Percentiles rank a stretch among this genome's conserved stretches.
Evolutionary conservation across 306 rosid species (phyloP).

Genomic region (Cucurbita pepo): DNA sequence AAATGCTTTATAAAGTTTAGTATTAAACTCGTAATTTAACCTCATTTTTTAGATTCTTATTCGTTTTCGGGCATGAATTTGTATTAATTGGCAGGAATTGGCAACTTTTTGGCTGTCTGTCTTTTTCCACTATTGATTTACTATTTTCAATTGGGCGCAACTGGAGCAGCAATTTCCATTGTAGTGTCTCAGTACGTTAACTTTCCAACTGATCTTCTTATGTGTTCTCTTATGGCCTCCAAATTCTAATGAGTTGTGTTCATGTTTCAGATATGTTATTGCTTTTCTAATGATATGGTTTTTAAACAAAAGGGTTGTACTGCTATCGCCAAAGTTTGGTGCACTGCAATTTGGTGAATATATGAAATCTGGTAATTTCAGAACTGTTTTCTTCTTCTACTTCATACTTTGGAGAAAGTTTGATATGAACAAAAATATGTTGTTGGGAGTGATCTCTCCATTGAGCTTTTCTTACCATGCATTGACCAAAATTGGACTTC

Average conservation of each 20-base stretch:
- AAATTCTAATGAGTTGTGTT: background rate
- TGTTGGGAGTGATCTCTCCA: too few relatives aligned
- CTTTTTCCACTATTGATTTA: constrained; percentile 69
- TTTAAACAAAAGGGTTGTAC: constrained; percentile 49
- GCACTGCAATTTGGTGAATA: constrained; percentile 70
- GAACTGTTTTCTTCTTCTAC: constrained; percentile 6
- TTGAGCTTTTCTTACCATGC: too few relatives aligned
- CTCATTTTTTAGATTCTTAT: background rate
- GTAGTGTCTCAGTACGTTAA: constrained; percentile 81
- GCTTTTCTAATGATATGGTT: constrained; percentile 60
- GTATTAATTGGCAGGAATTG: constrained; percentile 46
- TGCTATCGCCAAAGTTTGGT: constrained; percentile 70
- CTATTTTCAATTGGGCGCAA: constrained; percentile 57
- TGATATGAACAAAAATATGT: too few relatives aligned
- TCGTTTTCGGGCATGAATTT: background rate
- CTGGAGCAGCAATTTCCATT: constrained; percentile 80
- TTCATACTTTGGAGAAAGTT: background rate
- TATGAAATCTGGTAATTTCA: constrained; percentile 52
- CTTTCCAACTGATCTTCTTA: constrained; percentile 1
- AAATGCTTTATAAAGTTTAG: too few relatives aligned
- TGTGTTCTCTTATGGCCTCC: background rate
- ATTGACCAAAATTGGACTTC: too few relatives aligned
- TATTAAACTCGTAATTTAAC: background rate
- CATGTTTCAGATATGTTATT: constrained; percentile 49
- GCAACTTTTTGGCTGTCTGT: constrained; percentile 57